Conservation (phyloP, 2,329 filamentous ascomycete genomes). For the Dactylellina drechsleri region DNA sequence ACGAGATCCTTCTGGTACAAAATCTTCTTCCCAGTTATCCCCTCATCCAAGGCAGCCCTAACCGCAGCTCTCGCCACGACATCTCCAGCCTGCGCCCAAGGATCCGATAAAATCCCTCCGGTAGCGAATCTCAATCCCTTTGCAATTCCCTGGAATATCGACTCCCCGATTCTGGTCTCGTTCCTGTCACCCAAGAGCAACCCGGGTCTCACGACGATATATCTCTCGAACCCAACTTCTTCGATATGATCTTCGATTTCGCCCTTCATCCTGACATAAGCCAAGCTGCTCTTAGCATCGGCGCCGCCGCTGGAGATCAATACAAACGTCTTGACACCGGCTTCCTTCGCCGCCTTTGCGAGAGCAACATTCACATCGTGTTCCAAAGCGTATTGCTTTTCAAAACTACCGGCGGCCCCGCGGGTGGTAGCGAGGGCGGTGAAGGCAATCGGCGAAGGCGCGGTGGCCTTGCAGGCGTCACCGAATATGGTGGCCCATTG, state of each 20-base stretch:
- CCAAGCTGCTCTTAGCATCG: conserved; percentile 67
- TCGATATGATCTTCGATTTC: conserved; percentile 83
- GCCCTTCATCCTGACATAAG: conserved; percentile 79
- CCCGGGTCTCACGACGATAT: conserved; percentile 78
- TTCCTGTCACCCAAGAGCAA: conserved; percentile 78
- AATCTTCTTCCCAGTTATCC: conserved; percentile 69
- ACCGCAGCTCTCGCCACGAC: conserved; percentile 77
- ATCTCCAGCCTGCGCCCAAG: conserved; percentile 76
- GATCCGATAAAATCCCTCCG: conserved; percentile 69
- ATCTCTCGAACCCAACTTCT: conserved; percentile 78
- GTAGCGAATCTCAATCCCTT: conserved; percentile 68
- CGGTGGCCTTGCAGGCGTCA: conserved; percentile 60
- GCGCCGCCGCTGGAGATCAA: conserved; percentile 73
- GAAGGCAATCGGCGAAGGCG: conserved; percentile 74
- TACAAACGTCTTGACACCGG: conserved; percentile 78
- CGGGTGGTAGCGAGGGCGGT: conserved; percentile 84
- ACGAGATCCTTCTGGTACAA: conserved; percentile 72
- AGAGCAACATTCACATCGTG: conserved; percentile 84
- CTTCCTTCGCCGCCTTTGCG: conserved; percentile 76
- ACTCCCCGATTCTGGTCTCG: conserved; percentile 70
- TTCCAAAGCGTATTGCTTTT: conserved; percentile 86
- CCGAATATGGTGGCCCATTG: conserved; percentile 71
- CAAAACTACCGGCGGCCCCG: conserved; percentile 77
- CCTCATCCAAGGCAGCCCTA: conserved; percentile 69
- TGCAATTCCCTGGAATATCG: conserved; percentile 68